A percentile compares a stretch with the other conserved stretches of the same genome.
Conservation (phyloP, 2,329 filamentous ascomycete species). For the Aspergillus hiratsukae region DNA sequence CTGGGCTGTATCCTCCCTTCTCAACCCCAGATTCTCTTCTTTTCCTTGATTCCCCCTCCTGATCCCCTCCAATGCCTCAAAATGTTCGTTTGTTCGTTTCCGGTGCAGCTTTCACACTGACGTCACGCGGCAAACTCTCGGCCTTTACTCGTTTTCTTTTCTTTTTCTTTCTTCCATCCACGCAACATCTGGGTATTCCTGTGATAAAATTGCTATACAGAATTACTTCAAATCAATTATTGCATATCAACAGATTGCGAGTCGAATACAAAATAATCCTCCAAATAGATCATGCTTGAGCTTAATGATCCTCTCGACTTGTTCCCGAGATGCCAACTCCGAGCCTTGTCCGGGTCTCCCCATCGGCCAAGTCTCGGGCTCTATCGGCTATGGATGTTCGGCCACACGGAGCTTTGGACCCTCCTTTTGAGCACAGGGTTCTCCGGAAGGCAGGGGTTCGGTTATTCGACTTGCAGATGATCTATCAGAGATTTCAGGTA, state of each 20-base stretch:
- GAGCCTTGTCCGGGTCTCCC: constrained; percentile 12
- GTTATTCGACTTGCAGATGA: not conserved
- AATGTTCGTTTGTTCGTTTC: not conserved
- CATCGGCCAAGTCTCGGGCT: constrained; percentile 25
- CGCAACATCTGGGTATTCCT: not conserved
- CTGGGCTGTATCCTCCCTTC: not conserved
- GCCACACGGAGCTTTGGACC: constrained; percentile 30
- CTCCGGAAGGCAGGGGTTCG: not conserved
- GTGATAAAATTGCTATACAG: no score
- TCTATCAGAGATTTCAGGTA: not conserved
- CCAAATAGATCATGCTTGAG: not conserved
- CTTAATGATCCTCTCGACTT: not conserved
- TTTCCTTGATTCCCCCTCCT: no score
- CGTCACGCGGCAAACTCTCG: not conserved
- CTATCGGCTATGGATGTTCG: constrained; percentile 32
- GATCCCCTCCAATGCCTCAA: not conserved
- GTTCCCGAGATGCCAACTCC: constrained; percentile 2
- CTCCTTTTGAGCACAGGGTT: not conserved
- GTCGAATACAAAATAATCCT: not conserved
- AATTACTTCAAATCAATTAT: not conserved
- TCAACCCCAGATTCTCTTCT: not conserved
- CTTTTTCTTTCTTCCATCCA: not conserved
- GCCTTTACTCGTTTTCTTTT: not conserved
- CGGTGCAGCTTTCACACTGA: not conserved
- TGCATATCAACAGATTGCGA: not conserved